Evolutionary conservation across 176 grass and related monocot genomes (phyloP).

Genomic region (Musa beccarii): DNA sequence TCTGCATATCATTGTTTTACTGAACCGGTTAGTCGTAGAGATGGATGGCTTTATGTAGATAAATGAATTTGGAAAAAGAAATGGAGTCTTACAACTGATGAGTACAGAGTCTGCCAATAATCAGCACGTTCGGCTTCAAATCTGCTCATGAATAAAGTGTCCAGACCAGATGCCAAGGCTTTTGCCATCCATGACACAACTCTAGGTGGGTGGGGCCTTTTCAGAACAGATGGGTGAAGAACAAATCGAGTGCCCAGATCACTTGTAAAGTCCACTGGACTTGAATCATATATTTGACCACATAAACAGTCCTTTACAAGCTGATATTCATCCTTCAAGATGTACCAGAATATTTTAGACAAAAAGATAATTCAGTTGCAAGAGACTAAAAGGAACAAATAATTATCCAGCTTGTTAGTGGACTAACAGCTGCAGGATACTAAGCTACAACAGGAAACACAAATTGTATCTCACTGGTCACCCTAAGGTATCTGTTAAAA

Average conservation of each 20-base stretch:
- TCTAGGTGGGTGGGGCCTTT: conserved; percentile 73
- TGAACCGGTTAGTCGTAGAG: not conserved
- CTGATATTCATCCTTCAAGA: conserved; percentile 70
- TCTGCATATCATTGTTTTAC: conserved; percentile 32
- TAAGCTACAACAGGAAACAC: not conserved
- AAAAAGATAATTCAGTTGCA: not conserved
- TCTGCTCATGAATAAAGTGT: conserved; percentile 69
- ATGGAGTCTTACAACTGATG: conserved; percentile 62
- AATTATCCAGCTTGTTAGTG: not conserved
- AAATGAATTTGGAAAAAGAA: conserved; percentile 5
- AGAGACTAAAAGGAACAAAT: not conserved
- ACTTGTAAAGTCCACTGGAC: conserved; percentile 87
- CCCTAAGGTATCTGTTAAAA: not conserved
- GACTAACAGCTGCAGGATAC: not conserved
- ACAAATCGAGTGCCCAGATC: conserved; percentile 82
- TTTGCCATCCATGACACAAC: conserved; percentile 67
- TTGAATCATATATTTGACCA: conserved; percentile 81
- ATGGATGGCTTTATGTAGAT: conserved; percentile 4
- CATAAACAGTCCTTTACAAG: conserved; percentile 74
- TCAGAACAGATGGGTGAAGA: conserved; percentile 83
- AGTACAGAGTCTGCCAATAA: conserved; percentile 85
- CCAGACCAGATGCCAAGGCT: conserved; percentile 58
- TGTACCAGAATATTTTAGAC: not conserved
- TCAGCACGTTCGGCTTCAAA: conserved; percentile 79
- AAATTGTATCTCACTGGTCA: not conserved